Evolutionary conservation across 2,329 filamentous ascomycete species (phyloP).

Genomic region (Hypoxylon sp.): DNA sequence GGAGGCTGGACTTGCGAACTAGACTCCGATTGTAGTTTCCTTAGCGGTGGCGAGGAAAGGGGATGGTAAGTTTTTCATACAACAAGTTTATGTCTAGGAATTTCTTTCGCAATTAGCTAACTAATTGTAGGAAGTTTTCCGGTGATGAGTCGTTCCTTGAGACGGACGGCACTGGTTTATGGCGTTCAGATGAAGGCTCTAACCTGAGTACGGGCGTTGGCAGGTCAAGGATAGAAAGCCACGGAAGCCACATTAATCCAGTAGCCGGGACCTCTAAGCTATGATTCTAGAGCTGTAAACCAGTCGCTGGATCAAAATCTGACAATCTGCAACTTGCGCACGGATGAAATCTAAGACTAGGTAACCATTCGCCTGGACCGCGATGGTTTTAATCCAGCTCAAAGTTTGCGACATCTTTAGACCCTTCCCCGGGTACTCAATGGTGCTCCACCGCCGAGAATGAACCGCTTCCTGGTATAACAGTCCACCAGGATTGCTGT

Average conservation of each 20-base stretch:
- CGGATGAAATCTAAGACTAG: slow-evolving; percentile 11
- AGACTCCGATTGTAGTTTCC: slow-evolving; percentile 89
- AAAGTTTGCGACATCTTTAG: slow-evolving; percentile 3
- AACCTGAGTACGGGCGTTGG: slow-evolving; percentile 55
- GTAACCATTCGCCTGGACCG: slow-evolving; percentile 2
- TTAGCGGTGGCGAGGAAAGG: slow-evolving; percentile 85
- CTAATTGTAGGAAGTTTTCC: slow-evolving; percentile 56
- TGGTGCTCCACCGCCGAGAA: not conserved
- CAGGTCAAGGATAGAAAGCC: slow-evolving; percentile 43
- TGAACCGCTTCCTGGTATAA: not conserved
- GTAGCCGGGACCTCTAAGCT: slow-evolving; percentile 34
- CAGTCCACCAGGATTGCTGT: not conserved
- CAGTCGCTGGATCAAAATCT: slow-evolving; percentile 9
- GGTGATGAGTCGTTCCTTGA: slow-evolving; percentile 60
- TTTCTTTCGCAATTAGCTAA: slow-evolving; percentile 35
- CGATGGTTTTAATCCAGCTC: slow-evolving; percentile 7
- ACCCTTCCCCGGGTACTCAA: not conserved
- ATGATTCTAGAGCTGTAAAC: slow-evolving; percentile 19
- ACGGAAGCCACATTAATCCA: slow-evolving; percentile 28
- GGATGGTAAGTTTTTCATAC: slow-evolving; percentile 77
- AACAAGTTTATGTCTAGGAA: slow-evolving; percentile 15
- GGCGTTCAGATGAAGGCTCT: slow-evolving; percentile 42
- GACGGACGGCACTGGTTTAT: slow-evolving; percentile 45
- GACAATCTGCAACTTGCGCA: slow-evolving; percentile 14
- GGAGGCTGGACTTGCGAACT: slow-evolving; percentile 85